phyloP scores from a whole-genome alignment of 495 filamentous ascomycete species.

The Penicillium odoratum region DNA sequence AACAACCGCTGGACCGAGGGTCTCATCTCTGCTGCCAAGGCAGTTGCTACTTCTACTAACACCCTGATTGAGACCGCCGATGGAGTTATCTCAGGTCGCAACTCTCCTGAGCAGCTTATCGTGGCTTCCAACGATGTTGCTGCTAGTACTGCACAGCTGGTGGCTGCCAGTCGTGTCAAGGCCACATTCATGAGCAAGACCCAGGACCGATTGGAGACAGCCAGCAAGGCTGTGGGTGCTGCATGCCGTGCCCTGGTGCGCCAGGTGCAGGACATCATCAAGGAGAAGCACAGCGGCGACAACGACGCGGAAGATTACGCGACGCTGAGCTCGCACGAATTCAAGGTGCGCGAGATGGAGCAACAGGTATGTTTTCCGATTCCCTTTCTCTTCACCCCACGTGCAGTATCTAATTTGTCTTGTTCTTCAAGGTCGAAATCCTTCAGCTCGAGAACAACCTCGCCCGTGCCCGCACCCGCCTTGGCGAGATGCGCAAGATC shows the following conservation, averaged over 20 bases:
- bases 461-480: constrained; percentile 71
- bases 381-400: neutral
- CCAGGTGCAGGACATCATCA: constrained; percentile 93
- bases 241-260: constrained; percentile 86
- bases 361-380: constrained; percentile 75
- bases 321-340: constrained; percentile 86
- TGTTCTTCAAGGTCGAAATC: constrained; percentile 81
- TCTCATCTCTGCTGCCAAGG: constrained; percentile 94
- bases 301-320: constrained; percentile 78
- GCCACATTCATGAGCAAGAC: constrained; percentile 96
- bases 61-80: constrained; percentile 96
- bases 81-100: constrained; percentile 86
- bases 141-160: constrained; percentile 91
- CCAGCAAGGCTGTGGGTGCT: constrained; percentile 87
- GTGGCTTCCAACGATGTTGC: constrained; percentile 97
- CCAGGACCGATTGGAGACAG: constrained; percentile 85
- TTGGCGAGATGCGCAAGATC: constrained; percentile 99
- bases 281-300: constrained; percentile 76
- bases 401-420: constrained; percentile 17
- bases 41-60: constrained; percentile 88
- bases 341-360: constrained; percentile 99
- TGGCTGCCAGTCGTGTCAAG: constrained; percentile 94
- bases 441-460: constrained; percentile 91
- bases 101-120: constrained; percentile 94
- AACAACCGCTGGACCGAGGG: constrained; percentile 98